A percentile compares a stretch with the other conserved stretches of the same genome.
Conservation (phyloP, 1,284 basidiomycete genomes). For the Boletus sp. region DNA sequence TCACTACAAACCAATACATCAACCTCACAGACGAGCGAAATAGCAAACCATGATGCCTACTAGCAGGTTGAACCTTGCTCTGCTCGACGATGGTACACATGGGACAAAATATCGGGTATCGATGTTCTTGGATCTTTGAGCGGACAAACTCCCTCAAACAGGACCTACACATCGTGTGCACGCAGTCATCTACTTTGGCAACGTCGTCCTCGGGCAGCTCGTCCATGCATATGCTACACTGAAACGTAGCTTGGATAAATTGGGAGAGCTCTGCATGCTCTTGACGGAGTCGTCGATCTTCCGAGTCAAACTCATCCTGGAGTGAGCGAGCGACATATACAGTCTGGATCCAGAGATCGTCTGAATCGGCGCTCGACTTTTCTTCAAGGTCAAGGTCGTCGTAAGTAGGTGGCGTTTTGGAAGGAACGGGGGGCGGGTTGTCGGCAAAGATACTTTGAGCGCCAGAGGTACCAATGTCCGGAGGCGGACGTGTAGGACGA, state of each 20-base stretch:
- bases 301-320: conserved; percentile 45
- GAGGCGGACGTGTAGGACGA: not conserved
- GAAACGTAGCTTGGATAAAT: conserved; percentile 33
- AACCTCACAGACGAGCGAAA: not conserved
- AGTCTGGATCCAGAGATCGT: conserved; percentile 13
- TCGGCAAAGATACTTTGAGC: conserved; percentile 29
- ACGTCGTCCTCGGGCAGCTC: conserved; percentile 43
- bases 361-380: not conserved
- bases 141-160: conserved; percentile 47
- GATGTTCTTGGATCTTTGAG: conserved; percentile 47
- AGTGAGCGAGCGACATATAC: conserved; percentile 26
- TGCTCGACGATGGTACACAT: conserved; percentile 38
- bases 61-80: conserved; percentile 32
- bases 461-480: not conserved
- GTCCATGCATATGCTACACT: conserved; percentile 60
- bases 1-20: conserved; percentile 32
- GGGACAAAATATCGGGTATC: conserved; percentile 62
- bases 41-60: conserved; percentile 30
- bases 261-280: conserved; percentile 39
- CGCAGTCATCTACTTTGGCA: conserved; percentile 44
- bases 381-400: conserved; percentile 11
- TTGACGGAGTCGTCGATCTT: conserved; percentile 38
- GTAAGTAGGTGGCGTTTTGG: conserved; percentile 7
- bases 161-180: conserved; percentile 52
- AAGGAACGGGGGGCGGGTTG: conserved; percentile 27